Conservation (phyloP, 768 basidiomycete species). For the Cystobasidium tubakii region DNA sequence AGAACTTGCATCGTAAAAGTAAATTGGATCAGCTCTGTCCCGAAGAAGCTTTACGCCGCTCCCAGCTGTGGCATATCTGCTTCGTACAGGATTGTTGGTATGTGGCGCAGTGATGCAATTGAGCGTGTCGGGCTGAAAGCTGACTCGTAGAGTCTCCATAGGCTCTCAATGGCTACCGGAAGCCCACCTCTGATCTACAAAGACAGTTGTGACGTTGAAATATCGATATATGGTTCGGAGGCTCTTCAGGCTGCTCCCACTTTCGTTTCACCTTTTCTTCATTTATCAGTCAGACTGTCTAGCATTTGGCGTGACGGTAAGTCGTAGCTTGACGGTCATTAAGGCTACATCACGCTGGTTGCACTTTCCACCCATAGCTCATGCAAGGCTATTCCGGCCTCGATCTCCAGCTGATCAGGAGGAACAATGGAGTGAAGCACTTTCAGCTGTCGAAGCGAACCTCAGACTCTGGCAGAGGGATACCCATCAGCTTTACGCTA, state of each 20-base stretch:
- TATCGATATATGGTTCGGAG: background rate
- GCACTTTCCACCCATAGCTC: background rate
- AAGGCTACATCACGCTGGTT: no score
- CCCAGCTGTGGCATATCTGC: background rate
- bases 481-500: background rate
- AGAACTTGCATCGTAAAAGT: constrained; percentile 13
- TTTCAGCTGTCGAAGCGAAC: background rate
- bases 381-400: background rate
- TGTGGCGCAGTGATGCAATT: background rate
- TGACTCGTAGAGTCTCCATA: background rate
- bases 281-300: background rate
- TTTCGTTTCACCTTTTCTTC: background rate
- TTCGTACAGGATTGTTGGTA: constrained; percentile 13
- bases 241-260: background rate
- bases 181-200: background rate
- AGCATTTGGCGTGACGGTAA: background rate
- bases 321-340: background rate
- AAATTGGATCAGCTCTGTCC: background rate
- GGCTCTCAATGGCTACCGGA: constrained; percentile 8
- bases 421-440: background rate
- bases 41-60: background rate
- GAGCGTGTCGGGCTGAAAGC: no score
- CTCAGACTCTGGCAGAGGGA: background rate
- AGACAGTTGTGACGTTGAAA: constrained; percentile 2
- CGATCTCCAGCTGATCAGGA: background rate